Evolutionary conservation across 305 asterid species (phyloP), one percentile per base, ranked within the genome.

Genomic region (Solanum hybrid): DNA sequence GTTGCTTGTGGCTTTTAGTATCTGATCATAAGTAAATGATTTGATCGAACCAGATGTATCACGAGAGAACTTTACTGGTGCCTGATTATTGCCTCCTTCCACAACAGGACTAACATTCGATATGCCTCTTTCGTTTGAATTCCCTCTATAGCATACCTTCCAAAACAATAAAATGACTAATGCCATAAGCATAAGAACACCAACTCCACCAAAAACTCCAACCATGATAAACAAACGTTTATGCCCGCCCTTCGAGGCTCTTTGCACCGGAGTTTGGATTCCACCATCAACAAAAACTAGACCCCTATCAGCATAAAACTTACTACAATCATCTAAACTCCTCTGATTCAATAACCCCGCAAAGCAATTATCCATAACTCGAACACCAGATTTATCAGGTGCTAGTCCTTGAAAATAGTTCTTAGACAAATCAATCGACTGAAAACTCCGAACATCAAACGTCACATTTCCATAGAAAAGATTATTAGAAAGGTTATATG

Each of bases 201-300:
- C 94, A 36, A 96, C n/a, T 86, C 98, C 97, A 69, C 96, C 95
- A 80, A 96, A 92, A 90, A 92, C 93, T 83, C 97, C 98, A 29
- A 92, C 91, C 94, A 96, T 67, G 29, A 95, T 67, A 84, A 92
- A 93, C 18, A 81, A 77, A 67, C 92, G 89, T 89, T 42, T 91
- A n/a, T 82, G 92, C 57, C 73, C 89, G 39, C 67, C 84, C 87
- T 4, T 80, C 2, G 39, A 22, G 4, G 77, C 36, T 26, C 87
- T 78, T 35, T 35, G 39, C 2, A 39, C 14, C 14, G 92, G 91
- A 87, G 91, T 89, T 82, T 11, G 80, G 31, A 12, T 6, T 39
- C 90, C 24, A 36, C 61, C 84, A 84, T 86, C 87, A 31, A 57
- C 64, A 57, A 84, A 89, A 74, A 24, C 71, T 26, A 93, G 42